phyloP scores from a whole-genome alignment of 768 basidiomycete species.

The Tricholomella constricta region DNA sequence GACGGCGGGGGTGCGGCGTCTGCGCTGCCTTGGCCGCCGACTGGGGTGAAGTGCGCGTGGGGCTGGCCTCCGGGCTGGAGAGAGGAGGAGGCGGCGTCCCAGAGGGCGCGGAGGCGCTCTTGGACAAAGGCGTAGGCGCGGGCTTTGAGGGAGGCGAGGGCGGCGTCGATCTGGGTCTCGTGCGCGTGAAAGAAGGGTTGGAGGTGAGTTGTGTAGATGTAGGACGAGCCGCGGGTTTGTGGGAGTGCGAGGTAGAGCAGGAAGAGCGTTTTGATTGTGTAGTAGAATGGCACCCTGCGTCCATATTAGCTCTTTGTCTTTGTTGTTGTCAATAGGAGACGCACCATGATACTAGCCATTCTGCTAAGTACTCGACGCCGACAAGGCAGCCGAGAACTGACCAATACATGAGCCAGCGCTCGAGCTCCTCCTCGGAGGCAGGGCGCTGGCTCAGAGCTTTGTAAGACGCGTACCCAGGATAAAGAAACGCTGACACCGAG shows the following conservation, averaged over 20 bases:
- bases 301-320: background rate
- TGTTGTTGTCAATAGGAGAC: slow-evolving; percentile 31
- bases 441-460: slow-evolving; percentile 89
- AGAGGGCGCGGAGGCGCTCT: slow-evolving; percentile 58
- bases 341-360: slow-evolving; percentile 88
- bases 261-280: slow-evolving; percentile 76
- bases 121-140: slow-evolving; percentile 66
- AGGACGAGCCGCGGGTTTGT: slow-evolving; percentile 85
- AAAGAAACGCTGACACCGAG: slow-evolving; percentile 78
- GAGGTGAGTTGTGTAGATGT: slow-evolving; percentile 78
- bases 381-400: slow-evolving; percentile 84
- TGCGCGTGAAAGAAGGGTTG: slow-evolving; percentile 82
- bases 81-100: slow-evolving; percentile 61
- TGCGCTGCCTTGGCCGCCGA: slow-evolving; percentile 23
- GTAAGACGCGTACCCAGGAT: slow-evolving; percentile 96
- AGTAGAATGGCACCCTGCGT: slow-evolving; percentile 89
- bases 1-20: slow-evolving; percentile 49
- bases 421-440: slow-evolving; percentile 80
- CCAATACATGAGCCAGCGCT: slow-evolving; percentile 99
- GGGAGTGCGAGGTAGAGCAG: slow-evolving; percentile 90
- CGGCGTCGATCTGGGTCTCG: slow-evolving; percentile 82
- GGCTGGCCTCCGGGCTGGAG: slow-evolving; percentile 19
- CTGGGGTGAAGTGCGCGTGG: slow-evolving; percentile 20
- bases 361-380: slow-evolving; percentile 78
- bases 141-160: slow-evolving; percentile 65